Evolutionary conservation across 1,139 yeast species (phyloP), one percentile per base, ranked within the genome.

Genomic region (Kodamaea plutei): DNA sequence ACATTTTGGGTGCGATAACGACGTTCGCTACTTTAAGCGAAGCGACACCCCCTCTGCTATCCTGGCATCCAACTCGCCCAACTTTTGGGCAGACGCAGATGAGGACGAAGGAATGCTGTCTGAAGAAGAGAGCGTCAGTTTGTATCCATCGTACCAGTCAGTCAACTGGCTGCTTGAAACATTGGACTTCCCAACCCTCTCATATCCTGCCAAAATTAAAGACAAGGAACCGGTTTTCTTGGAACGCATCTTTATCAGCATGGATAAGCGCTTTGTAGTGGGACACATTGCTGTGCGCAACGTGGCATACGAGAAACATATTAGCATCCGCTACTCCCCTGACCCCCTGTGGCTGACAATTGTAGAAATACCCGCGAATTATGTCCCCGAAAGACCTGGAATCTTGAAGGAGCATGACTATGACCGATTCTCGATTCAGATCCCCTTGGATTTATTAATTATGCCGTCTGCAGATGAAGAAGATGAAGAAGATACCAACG

Each of bases 221-320:
- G 45, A 56, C 11, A 53, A 54, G 18, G 19, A 25, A 7, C 67
- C 73, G 27, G 78, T 84, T 9, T 80, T 79, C 42, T 56, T 84
- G 36, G 95, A 85, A 47, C 67, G 76, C 34, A 52, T 84, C 9
- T 75, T 76, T 41, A 60, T 85, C 29, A 69, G 82, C 16, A 58
- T 72, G 6, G 79, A 79, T 42, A 73, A 73, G 38, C 64, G 65
- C 41, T 64, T 62, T 31, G 55, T 85, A n/a, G 56, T 76, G 36
- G 95, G 95, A 2, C 79, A 79, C 39, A 69, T 84, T 25, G 88
- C 84, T 8, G 95, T 81, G 16, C 70, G 72, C 47, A 85, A 85
- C 54, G 28, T 84, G 12, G 65, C 83, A 1, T 85, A 69, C 54
- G 71, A 76, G 33, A 85, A 85, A 57, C 52, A 56, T 29, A 76